These are phyloP conservation scores for Aspergillus sclerotiicarbonarius DNA, from an alignment of 495 filamentous ascomycete species.

Conservation along the genomic window DNA sequence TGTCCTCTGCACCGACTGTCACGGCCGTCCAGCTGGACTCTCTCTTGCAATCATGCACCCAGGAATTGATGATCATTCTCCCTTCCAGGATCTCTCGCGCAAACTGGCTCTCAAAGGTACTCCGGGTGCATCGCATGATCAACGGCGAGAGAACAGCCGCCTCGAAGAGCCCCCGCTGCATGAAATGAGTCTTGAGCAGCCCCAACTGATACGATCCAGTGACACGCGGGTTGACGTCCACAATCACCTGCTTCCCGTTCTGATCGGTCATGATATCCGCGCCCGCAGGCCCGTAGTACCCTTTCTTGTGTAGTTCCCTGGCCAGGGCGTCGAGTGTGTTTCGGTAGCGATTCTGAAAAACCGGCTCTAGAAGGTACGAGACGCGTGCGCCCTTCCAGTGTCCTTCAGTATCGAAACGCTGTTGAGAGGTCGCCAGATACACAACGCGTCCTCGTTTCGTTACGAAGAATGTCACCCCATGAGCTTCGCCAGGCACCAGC, in stretches of 20 bases:
- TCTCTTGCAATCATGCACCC: background rate
- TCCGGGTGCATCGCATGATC: background rate
- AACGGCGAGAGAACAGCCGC: constrained; percentile 2
- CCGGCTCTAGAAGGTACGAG: constrained; percentile 3
- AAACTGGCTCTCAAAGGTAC: constrained; percentile 1
- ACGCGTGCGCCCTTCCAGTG: constrained; percentile 8
- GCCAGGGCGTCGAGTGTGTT: background rate
- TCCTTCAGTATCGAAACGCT: background rate
- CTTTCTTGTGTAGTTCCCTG: background rate
- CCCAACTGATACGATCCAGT: constrained; percentile 14
- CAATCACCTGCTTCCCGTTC: constrained; percentile 1
- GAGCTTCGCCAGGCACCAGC: background rate
- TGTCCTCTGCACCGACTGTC: constrained; percentile 1
- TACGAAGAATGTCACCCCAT: constrained; percentile 10
- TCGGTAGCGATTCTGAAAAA: background rate
- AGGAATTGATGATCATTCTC: constrained; percentile 1
- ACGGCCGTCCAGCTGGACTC: background rate
- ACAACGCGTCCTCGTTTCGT: constrained; percentile 2
- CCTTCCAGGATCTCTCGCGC: background rate
- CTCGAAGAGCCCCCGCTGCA: background rate
- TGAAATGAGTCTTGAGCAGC: constrained; percentile 8
- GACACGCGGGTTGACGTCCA: constrained; percentile 14
- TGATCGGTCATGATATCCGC: constrained; percentile 8
- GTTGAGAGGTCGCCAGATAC: constrained; percentile 1
- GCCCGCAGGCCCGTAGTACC: constrained; percentile 11